A percentile compares a stretch with the other conserved stretches of the same genome.
Evolutionary conservation across 2,329 filamentous ascomycete genomes (phyloP).

Genomic region (Colletotrichum tropicicola): DNA sequence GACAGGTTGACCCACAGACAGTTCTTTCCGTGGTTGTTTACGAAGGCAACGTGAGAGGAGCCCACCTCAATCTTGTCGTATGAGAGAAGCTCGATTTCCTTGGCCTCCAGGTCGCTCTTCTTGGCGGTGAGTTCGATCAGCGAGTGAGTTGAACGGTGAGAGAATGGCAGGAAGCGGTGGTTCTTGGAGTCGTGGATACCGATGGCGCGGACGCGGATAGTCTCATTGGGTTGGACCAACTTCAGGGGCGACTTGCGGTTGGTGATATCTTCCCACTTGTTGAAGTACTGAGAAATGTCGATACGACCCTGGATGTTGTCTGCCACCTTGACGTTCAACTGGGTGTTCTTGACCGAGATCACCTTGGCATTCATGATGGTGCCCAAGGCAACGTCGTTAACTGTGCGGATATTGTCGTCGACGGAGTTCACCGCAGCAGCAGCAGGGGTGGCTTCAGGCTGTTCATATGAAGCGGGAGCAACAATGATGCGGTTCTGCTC

Average conservation of each 20-base stretch:
- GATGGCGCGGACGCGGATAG: slow-evolving; percentile 79
- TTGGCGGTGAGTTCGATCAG: slow-evolving; percentile 91
- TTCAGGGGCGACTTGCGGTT: slow-evolving; percentile 84
- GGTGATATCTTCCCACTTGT: slow-evolving; percentile 85
- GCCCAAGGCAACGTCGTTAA: slow-evolving; percentile 80
- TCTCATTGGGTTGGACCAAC: slow-evolving; percentile 76
- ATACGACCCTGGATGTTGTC: slow-evolving; percentile 93
- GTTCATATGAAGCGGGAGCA: slow-evolving; percentile 56
- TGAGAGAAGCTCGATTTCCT: slow-evolving; percentile 61
- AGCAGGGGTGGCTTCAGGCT: slow-evolving; percentile 36
- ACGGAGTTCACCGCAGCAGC: slow-evolving; percentile 57
- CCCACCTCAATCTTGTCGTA: slow-evolving; percentile 78
- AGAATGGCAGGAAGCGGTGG: slow-evolving; percentile 90
- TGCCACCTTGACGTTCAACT: slow-evolving; percentile 89
- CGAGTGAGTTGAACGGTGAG: slow-evolving; percentile 82
- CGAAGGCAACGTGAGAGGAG: slow-evolving; percentile 79
- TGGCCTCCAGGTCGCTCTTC: slow-evolving; percentile 67
- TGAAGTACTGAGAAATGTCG: slow-evolving; percentile 90
- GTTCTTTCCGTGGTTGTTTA: slow-evolving; percentile 87
- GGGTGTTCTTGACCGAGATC: slow-evolving; percentile 87
- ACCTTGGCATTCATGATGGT: slow-evolving; percentile 80
- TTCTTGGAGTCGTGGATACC: slow-evolving; percentile 91
- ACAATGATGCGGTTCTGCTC: slow-evolving; percentile 74
- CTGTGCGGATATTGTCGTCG: slow-evolving; percentile 69
- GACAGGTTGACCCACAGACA: slow-evolving; percentile 92